These are phyloP conservation scores for Rhizopogon vinicolor DNA, from an alignment of 768 basidiomycete genomes.

Conservation along the genomic window DNA sequence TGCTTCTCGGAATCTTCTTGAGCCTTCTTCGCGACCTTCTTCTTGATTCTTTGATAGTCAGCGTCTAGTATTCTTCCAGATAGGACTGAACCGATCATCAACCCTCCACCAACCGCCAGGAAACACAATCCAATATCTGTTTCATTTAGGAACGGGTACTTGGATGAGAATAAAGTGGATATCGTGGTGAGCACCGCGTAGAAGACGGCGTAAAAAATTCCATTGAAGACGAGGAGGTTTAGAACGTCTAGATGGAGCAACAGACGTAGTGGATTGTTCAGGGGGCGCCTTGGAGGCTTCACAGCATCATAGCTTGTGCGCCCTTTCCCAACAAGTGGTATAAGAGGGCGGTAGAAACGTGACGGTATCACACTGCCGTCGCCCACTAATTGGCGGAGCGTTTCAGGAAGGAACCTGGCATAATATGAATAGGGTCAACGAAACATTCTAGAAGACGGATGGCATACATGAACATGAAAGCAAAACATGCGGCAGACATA, in stretches of 20 bases:
- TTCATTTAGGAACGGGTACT: conserved; percentile 46
- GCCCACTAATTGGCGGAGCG: conserved; percentile 18
- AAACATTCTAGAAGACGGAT: conserved; percentile 16
- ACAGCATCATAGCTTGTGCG: conserved; percentile 8
- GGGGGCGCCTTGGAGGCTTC: conserved; percentile 9
- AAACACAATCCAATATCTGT: conserved; percentile 70
- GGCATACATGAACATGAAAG: conserved; percentile 43
- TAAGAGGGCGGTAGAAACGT: conserved; percentile 21
- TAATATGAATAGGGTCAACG: conserved; percentile 20
- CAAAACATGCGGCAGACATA: conserved; percentile 38
- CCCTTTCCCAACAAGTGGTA: conserved; percentile 19
- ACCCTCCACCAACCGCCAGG: conserved; percentile 71
- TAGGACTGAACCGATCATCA: conserved; percentile 51
- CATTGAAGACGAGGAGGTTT: conserved; percentile 44
- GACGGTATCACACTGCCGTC: conserved; percentile 25
- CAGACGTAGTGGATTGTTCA: conserved; percentile 35
- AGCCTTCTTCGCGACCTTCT: conserved; percentile 9
- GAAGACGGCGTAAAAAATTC: conserved; percentile 50
- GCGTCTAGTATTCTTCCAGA: conserved; percentile 63
- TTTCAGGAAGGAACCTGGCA: conserved; percentile 24
- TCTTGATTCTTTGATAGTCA: conserved; percentile 48
- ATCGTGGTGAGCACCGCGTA: conserved; percentile 39
- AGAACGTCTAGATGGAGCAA: conserved; percentile 34
- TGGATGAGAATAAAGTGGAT: conserved; percentile 45
- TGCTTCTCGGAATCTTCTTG: conserved; percentile 17